Conservation (phyloP, 2,329 filamentous ascomycete species). For the Phaeoacremonium minimum region DNA sequence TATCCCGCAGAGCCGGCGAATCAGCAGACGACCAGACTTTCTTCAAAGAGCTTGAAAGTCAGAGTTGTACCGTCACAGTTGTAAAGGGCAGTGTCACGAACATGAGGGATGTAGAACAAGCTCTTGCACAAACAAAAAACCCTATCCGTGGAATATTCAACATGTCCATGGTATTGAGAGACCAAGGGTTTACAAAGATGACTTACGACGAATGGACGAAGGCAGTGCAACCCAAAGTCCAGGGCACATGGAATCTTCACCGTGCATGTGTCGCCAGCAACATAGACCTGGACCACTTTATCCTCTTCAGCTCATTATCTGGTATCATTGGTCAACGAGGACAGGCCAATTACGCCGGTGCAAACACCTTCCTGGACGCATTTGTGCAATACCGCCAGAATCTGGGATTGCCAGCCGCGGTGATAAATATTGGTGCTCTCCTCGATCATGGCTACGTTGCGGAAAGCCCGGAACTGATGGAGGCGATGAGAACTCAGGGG, state of each 20-base stretch:
- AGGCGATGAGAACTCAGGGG: too few species aligned
- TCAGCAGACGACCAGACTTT: not conserved
- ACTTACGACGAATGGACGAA: constrained; percentile 20
- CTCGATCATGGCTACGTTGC: constrained; percentile 18
- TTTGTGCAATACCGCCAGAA: constrained; percentile 25
- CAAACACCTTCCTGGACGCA: constrained; percentile 28
- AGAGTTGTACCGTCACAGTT: constrained; percentile 1
- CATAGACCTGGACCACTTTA: constrained; percentile 14
- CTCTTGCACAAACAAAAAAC: not conserved
- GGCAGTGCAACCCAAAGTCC: constrained; percentile 11
- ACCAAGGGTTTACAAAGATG: constrained; percentile 13
- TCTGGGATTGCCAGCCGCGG: constrained; percentile 24
- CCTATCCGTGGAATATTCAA: constrained; percentile 2
- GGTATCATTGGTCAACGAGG: not conserved
- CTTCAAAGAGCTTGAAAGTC: constrained; percentile 1
- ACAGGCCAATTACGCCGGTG: constrained; percentile 15
- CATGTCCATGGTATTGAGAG: constrained; percentile 4
- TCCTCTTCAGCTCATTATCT: constrained; percentile 1
- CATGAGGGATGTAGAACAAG: not conserved
- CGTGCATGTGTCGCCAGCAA: constrained; percentile 16
- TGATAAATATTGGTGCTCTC: constrained; percentile 29
- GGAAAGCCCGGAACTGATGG: too few species aligned
- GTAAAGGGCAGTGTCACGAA: constrained; percentile 2
- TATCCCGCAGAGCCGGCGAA: not conserved
- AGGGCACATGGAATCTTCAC: constrained; percentile 7